These are phyloP conservation scores for Gynochthodes officinalis DNA, from an alignment of 257 asterid genomes.

Conservation along the genomic window DNA sequence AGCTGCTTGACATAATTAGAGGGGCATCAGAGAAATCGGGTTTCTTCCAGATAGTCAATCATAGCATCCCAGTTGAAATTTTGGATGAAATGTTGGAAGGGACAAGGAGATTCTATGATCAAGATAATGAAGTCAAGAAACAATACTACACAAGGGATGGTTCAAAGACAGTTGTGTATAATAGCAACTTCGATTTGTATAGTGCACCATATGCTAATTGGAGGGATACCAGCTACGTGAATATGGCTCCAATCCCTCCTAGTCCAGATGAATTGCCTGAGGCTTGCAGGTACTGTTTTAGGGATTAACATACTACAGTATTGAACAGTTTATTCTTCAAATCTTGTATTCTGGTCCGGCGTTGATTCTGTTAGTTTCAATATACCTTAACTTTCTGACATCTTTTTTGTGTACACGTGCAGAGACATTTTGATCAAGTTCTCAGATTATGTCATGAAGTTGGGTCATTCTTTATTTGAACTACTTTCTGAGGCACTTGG, in stretches of 20 bases:
- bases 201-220: conserved; percentile 43
- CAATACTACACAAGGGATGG: conserved; percentile 52
- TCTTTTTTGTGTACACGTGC: neutral
- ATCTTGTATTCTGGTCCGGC: neutral
- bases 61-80: conserved; percentile 46
- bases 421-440: conserved; percentile 30
- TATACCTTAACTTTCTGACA: neutral
- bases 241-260: conserved; percentile 44
- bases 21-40: conserved; percentile 52
- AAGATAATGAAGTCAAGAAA: conserved; percentile 47
- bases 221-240: conserved; percentile 54
- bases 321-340: neutral
- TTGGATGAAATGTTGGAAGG: conserved; percentile 58
- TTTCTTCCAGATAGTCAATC: conserved; percentile 64
- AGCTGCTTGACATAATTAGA: conserved; percentile 33
- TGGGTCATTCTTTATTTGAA: conserved; percentile 18
- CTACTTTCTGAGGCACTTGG: conserved; percentile 33
- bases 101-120: conserved; percentile 49
- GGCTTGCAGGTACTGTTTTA: conserved; percentile 24
- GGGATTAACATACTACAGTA: too few species aligned
- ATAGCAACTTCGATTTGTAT: conserved; percentile 55
- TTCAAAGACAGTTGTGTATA: conserved; percentile 40
- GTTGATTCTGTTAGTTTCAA: neutral
- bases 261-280: conserved; percentile 24
- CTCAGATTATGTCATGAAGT: conserved; percentile 19